These are phyloP conservation scores for Cytospora mali DNA, from an alignment of 2,329 filamentous ascomycete species.

Conservation along the genomic window DNA sequence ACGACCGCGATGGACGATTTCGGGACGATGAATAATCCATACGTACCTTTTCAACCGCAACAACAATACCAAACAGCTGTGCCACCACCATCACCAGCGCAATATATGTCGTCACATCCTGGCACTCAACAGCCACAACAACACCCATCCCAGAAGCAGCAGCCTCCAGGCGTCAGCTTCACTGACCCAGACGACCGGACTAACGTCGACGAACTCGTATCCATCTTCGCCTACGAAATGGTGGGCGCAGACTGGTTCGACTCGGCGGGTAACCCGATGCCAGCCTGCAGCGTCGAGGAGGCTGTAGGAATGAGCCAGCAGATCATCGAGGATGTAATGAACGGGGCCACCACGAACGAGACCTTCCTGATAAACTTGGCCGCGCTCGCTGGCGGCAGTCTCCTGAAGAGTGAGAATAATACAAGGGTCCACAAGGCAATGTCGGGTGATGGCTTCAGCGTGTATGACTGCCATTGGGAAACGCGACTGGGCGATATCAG, in stretches of 20 bases:
- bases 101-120: neutral
- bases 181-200: conserved; percentile 49
- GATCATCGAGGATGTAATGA: conserved; percentile 56
- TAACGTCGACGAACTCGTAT: conserved; percentile 60
- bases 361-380: conserved; percentile 62
- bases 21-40: neutral
- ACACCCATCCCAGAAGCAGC: conserved; percentile 14
- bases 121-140: conserved; percentile 7
- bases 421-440: conserved; percentile 11
- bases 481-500: conserved; percentile 56
- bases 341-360: conserved; percentile 53
- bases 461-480: conserved; percentile 51
- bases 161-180: conserved; percentile 31
- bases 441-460: conserved; percentile 4
- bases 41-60: conserved; percentile 11
- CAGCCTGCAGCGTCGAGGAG: conserved; percentile 53
- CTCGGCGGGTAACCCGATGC: conserved; percentile 45
- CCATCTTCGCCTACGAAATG: conserved; percentile 55
- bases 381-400: conserved; percentile 56
- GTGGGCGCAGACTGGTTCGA: conserved; percentile 57
- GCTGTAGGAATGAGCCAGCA: conserved; percentile 55
- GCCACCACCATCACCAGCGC: neutral
- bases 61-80: conserved; percentile 4
- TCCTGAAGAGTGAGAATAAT: conserved; percentile 43
- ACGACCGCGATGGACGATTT: neutral